A percentile compares a stretch with the other conserved stretches of the same genome.
Conservation (phyloP, 2,329 filamentous ascomycete genomes). For the Alternaria solani region DNA sequence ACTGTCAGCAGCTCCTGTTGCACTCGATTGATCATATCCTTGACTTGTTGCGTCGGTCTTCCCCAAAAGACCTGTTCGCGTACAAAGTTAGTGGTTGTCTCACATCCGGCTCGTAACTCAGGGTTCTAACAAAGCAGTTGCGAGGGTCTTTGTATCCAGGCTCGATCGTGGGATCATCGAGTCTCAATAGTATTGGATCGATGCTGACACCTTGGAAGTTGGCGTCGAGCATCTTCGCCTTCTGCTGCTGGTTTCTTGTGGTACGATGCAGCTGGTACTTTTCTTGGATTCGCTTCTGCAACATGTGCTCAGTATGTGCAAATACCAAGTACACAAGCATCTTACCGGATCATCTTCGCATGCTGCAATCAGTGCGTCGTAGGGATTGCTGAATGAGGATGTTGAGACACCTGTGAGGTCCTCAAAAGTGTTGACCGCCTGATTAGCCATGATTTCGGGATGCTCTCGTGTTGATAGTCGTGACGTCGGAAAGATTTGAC, state of each 20-base stretch:
- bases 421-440: constrained; percentile 40
- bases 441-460: constrained; percentile 21
- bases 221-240: constrained; percentile 72
- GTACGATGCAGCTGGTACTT: constrained; percentile 78
- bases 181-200: constrained; percentile 76
- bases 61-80: constrained; percentile 73
- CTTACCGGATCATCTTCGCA: constrained; percentile 73
- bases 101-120: background rate
- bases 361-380: constrained; percentile 73
- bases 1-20: constrained; percentile 71
- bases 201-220: constrained; percentile 75
- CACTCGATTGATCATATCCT: constrained; percentile 71
- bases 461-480: background rate
- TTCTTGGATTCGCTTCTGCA: constrained; percentile 70
- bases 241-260: constrained; percentile 79
- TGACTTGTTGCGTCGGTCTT: constrained; percentile 76
- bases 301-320: background rate
- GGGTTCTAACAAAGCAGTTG: constrained; percentile 69
- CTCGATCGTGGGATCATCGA: constrained; percentile 70
- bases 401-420: constrained; percentile 53
- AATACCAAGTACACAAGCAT: constrained; percentile 4
- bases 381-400: constrained; percentile 70
- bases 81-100: background rate
- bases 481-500: background rate
- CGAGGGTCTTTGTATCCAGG: constrained; percentile 77